A percentile compares a stretch with the other conserved stretches of the same genome.
phyloP scores from a whole-genome alignment of 2,329 filamentous ascomycete species.

The Cytospora mali region DNA sequence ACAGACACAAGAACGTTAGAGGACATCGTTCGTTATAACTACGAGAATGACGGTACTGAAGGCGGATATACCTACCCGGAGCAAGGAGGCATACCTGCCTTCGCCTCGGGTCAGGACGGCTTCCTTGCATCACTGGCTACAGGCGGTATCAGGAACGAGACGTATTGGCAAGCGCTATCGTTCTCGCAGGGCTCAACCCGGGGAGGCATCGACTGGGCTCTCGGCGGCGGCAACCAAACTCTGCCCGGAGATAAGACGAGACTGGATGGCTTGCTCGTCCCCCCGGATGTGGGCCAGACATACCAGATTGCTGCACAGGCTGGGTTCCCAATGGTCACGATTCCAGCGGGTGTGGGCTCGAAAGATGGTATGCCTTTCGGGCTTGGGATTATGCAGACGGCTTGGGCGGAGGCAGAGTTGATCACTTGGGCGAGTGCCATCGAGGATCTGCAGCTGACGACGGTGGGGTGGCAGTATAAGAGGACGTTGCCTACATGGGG shows the following conservation, averaged over 20 bases:
- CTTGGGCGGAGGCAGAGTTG: slow-evolving; percentile 60
- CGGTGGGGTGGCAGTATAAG: slow-evolving; percentile 45
- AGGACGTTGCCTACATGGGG: slow-evolving; percentile 56
- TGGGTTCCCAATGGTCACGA: slow-evolving; percentile 71
- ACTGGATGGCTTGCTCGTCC: slow-evolving; percentile 68
- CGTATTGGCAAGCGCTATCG: slow-evolving; percentile 66
- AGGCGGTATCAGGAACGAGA: slow-evolving; percentile 63
- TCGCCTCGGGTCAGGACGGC: slow-evolving; percentile 70
- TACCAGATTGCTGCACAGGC: slow-evolving; percentile 74
- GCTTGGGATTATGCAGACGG: slow-evolving; percentile 60
- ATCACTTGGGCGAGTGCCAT: slow-evolving; percentile 66
- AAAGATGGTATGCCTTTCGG: slow-evolving; percentile 64
- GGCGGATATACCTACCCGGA: slow-evolving; percentile 61
- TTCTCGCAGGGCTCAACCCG: slow-evolving; percentile 64
- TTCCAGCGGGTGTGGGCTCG: slow-evolving; percentile 62
- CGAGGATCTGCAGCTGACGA: slow-evolving; percentile 56
- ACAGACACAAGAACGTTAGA: slow-evolving; percentile 61
- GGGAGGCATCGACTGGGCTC: slow-evolving; percentile 70
- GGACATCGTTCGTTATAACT: slow-evolving; percentile 68
- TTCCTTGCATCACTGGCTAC: slow-evolving; percentile 66
- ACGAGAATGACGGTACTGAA: slow-evolving; percentile 65
- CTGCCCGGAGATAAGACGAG: slow-evolving; percentile 31
- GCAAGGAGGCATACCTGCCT: slow-evolving; percentile 57
- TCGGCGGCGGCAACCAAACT: slow-evolving; percentile 46
- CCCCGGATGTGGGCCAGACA: slow-evolving; percentile 67